phyloP scores from a whole-genome alignment of 2,329 filamentous ascomycete species.

The Thelonectria rubi region DNA sequence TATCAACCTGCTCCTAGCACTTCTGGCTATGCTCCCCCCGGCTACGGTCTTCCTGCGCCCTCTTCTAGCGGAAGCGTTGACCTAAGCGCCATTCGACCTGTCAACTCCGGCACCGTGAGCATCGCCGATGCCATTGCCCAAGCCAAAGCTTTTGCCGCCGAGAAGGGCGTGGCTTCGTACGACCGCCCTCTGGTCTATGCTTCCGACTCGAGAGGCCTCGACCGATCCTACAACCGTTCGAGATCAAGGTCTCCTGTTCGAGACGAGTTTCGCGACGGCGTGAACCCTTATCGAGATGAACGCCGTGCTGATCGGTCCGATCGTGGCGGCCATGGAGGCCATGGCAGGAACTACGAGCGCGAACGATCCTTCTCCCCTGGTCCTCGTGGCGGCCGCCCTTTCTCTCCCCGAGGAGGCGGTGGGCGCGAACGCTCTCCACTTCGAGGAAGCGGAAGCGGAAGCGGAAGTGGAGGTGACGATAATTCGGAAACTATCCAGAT shows the following conservation, averaged over 20 bases:
- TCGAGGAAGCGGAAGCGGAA: slow-evolving; percentile 45
- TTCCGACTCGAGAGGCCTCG: slow-evolving; percentile 46
- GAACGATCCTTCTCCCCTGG: slow-evolving; percentile 79
- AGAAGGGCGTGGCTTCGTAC: slow-evolving; percentile 75
- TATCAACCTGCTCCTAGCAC: slow-evolving; percentile 50
- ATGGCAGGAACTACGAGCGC: slow-evolving; percentile 56
- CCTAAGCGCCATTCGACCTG: slow-evolving; percentile 80
- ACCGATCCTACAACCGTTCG: slow-evolving; percentile 67
- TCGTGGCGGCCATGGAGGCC: slow-evolving; percentile 75
- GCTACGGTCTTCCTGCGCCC: slow-evolving; percentile 68
- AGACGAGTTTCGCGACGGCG: slow-evolving; percentile 77
- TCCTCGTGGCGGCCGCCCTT: slow-evolving; percentile 62
- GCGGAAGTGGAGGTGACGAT: slow-evolving; percentile 59
- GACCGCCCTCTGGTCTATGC: slow-evolving; percentile 63
- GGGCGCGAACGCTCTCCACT: slow-evolving; percentile 69
- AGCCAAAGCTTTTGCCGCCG: slow-evolving; percentile 81
- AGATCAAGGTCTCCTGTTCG: slow-evolving; percentile 80
- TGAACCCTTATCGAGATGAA: slow-evolving; percentile 87
- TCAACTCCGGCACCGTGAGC: slow-evolving; percentile 82
- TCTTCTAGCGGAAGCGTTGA: slow-evolving; percentile 80
- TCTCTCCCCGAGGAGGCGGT: slow-evolving; percentile 66
- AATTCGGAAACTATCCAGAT: slow-evolving; percentile 85
- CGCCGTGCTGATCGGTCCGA: slow-evolving; percentile 68
- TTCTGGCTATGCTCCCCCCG: slow-evolving; percentile 44
- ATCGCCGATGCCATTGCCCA: slow-evolving; percentile 86